Base-by-base conservation (phyloP, 495 filamentous ascomycete genomes). In the Lasiosphaeria ovina region DNA sequence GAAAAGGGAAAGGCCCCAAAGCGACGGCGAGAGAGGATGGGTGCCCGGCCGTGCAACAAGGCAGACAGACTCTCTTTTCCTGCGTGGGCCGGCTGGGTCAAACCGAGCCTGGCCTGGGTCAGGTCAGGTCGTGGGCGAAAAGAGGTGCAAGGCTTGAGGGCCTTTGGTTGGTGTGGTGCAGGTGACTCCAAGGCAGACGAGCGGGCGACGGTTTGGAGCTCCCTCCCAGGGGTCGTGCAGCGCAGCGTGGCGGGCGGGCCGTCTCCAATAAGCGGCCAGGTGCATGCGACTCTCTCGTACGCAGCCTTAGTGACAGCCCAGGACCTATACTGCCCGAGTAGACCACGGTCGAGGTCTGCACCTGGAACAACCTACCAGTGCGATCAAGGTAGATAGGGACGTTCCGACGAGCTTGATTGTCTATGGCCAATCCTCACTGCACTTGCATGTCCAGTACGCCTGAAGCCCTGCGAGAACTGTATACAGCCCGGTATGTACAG, bases 111-210 rank as follows among this genome's bases (percentile, higher is more conserved):
- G 44, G 44, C 12, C 16, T n/a, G 4, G 16, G 44, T 42, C 7
- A 42, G 12, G 12, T n/a, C 11, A n/a, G 44, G 5, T 47, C 12
- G 12, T 47, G 16, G 38, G 38, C 14, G 38, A 8, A 47, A 47
- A n/a, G 45, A 53, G 32, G 53, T n/a, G n/a, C 32, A 38, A 32
- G 38, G 8, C 11, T 9, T 12, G 8, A 7, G 8, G 54, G 12
- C 10, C 12, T 49, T 50, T 64, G 66, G 69, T 69, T 71, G 66
- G 70, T 66, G 24, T 2, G 66, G 70, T 71, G 70, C 70, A 67
- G 48, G 38, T 34, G 32, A 35, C 34, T 55, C 24, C 61, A 66
- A 69, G 69, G 69, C 66, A 67, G 63, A 64, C 66, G 62, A 61
- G 58, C 62, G 49, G 49, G 32, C 32, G 24, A 49, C 38, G 17